A percentile compares a stretch with the other conserved stretches of the same genome.
These are phyloP conservation scores for Hyaloperonospora brassicae DNA, from an alignment of 352 stramenopile species.

Conservation along the genomic window DNA sequence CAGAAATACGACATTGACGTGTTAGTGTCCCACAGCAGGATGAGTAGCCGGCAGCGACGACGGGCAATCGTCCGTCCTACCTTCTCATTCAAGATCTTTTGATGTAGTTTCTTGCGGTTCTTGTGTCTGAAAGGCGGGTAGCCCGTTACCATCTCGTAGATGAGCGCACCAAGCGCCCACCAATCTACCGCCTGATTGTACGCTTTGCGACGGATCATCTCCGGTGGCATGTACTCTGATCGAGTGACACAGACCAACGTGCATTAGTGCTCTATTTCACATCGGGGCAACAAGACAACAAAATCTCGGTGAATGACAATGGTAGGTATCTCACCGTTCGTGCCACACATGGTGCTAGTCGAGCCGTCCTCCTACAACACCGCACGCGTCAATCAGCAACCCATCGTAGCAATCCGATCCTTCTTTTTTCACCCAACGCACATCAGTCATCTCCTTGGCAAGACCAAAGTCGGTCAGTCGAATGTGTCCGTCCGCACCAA, in stretches of 20 bases:
- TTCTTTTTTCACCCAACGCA: constrained; percentile 14
- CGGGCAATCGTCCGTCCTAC: constrained; percentile 7
- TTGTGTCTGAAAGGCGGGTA: constrained; percentile 78
- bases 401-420: background rate
- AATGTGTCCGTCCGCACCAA: constrained; percentile 78
- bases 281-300: too few relatives aligned
- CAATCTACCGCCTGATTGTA: constrained; percentile 85
- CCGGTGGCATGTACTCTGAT: constrained; percentile 80
- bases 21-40: constrained; percentile 3
- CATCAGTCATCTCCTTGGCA: constrained; percentile 67
- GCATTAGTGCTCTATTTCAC: too few relatives aligned
- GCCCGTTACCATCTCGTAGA: constrained; percentile 84
- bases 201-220: constrained; percentile 79
- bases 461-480: constrained; percentile 82
- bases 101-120: constrained; percentile 80
- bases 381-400: constrained; percentile 13
- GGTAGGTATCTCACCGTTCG: constrained; percentile 36
- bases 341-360: constrained; percentile 78
- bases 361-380: constrained; percentile 52
- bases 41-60: too few relatives aligned
- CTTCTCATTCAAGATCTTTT: constrained; percentile 85
- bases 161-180: constrained; percentile 75
- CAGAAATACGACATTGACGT: constrained; percentile 7
- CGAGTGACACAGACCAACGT: background rate
- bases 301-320: too few relatives aligned